phyloP scores from a whole-genome alignment of 2,329 filamentous ascomycete genomes.

The Venturia effusa region DNA sequence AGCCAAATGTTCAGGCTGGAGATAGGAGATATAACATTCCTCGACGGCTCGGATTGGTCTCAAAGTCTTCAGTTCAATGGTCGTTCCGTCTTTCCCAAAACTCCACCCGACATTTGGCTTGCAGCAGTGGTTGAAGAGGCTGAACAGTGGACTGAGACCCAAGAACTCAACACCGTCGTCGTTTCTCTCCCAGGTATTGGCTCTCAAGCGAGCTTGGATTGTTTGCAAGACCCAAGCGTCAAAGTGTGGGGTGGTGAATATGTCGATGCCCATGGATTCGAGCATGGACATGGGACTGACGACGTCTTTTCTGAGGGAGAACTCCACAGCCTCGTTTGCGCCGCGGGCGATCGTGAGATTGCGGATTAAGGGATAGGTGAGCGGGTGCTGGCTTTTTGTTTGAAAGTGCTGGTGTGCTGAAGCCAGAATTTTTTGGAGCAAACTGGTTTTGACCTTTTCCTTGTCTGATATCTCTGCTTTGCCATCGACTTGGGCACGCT shows the following conservation, averaged over 20 bases:
- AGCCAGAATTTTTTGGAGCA: neutral
- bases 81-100: neutral
- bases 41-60: neutral
- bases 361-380: neutral
- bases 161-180: neutral
- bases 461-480: neutral
- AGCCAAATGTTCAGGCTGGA: neutral
- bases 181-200: neutral
- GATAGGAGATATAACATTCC: neutral
- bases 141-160: neutral
- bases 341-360: neutral
- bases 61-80: neutral
- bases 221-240: conserved; percentile 4
- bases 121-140: neutral
- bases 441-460: neutral
- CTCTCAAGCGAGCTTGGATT: neutral
- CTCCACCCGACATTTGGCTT: neutral
- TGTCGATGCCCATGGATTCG: neutral
- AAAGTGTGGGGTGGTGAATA: neutral
- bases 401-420: neutral
- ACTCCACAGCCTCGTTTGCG: neutral
- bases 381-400: neutral
- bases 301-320: neutral
- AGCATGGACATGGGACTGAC: neutral
- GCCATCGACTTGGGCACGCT: too few relatives aligned